Evolutionary conservation across 176 grass and related monocot genomes (phyloP), one percentile per base, ranked within the genome.

Genomic region (Triticum urartu): DNA sequence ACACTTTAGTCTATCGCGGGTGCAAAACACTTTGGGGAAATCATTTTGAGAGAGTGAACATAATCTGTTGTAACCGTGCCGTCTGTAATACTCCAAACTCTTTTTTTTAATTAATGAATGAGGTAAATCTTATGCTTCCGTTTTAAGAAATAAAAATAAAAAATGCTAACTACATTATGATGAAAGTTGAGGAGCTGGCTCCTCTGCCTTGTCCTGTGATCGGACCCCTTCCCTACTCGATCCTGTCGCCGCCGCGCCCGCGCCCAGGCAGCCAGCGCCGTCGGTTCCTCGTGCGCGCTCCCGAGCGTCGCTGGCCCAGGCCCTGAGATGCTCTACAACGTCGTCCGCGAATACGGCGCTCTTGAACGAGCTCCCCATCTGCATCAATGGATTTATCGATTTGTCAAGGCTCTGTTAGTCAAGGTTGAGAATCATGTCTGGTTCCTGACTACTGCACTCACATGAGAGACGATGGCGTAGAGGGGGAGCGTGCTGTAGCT

Each of bases 361-460:
- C 91, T 93, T 95, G 79, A 95, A 95, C 32, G 88, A 92, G 35
- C 72, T 92, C 76, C 95, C 95, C 95, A 95, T 98, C 95, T 98
- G 79, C 76, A 20, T 58, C 15, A 26, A 18, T 28, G 0, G 0
- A 52, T 82, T 68, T 13, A 10, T 12, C 12, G 13, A 59, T 8
- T 9, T 8, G 28, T 78, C 59, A 71, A 38, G 18, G 20, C 32
- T 39, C 64, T 4, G 17, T 20, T 40, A 6, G 40, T 32, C 25
- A 17, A 45, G 18, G 67, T 36, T 13, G 54, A 79, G 54, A 58
- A 56, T 11, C 48, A 61, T 48, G 40, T 14, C 40, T 15, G 21
- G 32, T 25, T 43, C 38, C n/a, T 47, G 13, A 35, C 8, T 10
- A 63, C 3, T 11, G 20, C 3, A 81, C 78, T 90, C 58, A 98